phyloP scores from a whole-genome alignment of 257 asterid species.

The Scutellaria baicalensis region DNA sequence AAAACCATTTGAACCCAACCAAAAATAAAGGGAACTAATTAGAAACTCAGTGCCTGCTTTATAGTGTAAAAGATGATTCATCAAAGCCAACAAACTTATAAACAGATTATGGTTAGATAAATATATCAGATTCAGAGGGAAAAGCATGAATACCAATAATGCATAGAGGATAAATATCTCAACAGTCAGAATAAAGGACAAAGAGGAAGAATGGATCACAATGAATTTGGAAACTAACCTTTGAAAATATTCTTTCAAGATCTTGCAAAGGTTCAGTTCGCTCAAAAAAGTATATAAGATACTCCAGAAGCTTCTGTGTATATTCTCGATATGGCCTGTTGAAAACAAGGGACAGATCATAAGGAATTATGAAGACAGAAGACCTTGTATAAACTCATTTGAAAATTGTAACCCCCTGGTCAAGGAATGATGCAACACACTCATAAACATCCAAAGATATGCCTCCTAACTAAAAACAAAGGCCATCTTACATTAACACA shows the following conservation, averaged over 20 bases:
- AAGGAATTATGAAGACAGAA: background rate
- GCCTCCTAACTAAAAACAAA: background rate
- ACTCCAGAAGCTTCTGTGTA: constrained; percentile 71
- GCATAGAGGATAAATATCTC: background rate
- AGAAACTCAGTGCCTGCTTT: background rate
- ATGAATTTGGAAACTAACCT: constrained; percentile 36
- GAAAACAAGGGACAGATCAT: constrained; percentile 17
- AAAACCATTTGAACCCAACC: constrained; percentile 3
- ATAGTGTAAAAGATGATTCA: background rate
- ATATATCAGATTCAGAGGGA: background rate
- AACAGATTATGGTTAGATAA: background rate
- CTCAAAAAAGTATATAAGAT: constrained; percentile 67
- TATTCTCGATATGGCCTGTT: constrained; percentile 76
- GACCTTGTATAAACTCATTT: background rate
- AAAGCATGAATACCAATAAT: background rate
- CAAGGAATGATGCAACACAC: background rate
- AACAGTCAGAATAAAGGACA: constrained; percentile 1
- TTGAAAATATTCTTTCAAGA: constrained; percentile 76
- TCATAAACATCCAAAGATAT: background rate
- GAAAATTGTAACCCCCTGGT: background rate
- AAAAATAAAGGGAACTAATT: background rate
- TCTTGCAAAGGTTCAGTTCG: constrained; percentile 89
- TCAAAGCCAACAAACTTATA: background rate
- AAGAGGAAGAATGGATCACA: background rate
- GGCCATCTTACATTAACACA: background rate